Base-by-base conservation (phyloP, 371 early-diverging fungal genomes). In the Encephalitozoon cuniculi region DNA sequence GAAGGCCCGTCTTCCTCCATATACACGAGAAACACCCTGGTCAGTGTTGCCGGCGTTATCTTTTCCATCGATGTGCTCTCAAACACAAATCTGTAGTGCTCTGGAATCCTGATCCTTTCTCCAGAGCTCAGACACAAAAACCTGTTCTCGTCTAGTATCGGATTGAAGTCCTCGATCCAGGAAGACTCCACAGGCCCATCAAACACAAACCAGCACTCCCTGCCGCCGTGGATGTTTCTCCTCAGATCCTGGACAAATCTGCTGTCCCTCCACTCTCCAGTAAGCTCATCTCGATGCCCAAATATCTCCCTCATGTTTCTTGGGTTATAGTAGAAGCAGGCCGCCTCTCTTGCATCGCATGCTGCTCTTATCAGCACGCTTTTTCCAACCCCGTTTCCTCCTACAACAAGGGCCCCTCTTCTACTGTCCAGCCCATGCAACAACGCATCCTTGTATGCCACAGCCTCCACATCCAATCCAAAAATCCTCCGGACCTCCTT, bases 261-360 rank as follows among this genome's bases (percentile, higher is more conserved):
- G 76, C 96, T 95, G 82, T 97, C 98, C 3, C 91, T 94, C 98
- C 98, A 97, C 83, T 96, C 96, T 75, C 96, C 90, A n/a, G 95
- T 96, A 0, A 95, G 93, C 21, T 90, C 86, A 82, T 97, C 95
- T 74, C 94, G 86, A 18, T 89, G 90, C 79, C 97, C 97, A 79
- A 96, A 97, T 30, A 97, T 85, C 0, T 89, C 89, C 71, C 95
- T 93, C 84, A 96, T 96, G 25, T 91, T 89, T 81, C 95, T 90
- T 21, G 97, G 92, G 83, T 97, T 97, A 26, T 97, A 94, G 81
- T 96, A 94, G 74, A 97, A 94, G 26, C 93, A 90, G 73, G 94
- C 92, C 12, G 90, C 87, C 43, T 90, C 87, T 37, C 95, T 92
- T 84, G 94, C 94, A 0, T 91, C 86, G 30, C 88, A 89, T 77